Base-by-base conservation (phyloP, 2,329 filamentous ascomycete genomes). In the Epichloe coenophiala region DNA sequence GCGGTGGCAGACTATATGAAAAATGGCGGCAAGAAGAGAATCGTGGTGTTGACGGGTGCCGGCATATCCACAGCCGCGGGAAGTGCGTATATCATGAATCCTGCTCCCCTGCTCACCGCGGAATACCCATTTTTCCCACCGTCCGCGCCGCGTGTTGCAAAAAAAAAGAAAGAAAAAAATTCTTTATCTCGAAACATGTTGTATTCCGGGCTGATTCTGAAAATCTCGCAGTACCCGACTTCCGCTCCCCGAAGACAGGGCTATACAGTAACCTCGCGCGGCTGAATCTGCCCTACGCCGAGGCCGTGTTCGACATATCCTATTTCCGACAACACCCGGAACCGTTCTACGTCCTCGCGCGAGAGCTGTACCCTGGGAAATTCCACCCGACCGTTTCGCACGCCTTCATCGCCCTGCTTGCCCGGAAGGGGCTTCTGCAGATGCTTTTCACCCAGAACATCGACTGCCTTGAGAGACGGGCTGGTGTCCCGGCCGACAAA, bases 361-460 rank as follows among this genome's bases (percentile, higher is more conserved):
- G 85, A 59, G 93, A 97, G 68, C 76, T 98, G 4, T 95, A 95
- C 61, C 93, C 93, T 0, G 91, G 90, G 17, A 85, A 84, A 60
- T 96, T 86, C 70, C 76, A 83, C 50, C 93, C 93, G 0, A 98
- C 93, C 1, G 74, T 97, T 50, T 86, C 89, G 2, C 93, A 98
- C 68, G 84, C 80, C 37, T 98, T 98, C 67, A 83, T 98, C 60
- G 76, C 81, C 13, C 73, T 98, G 23, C 80, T 97, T 15, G 78
- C 90, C 51, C 73, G 82, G 53, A 95, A 93, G 68, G 81, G 80
- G 4, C 71, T 91, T 40, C 71, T 98, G 23, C 71, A 84, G 57
- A 93, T 89, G 72, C 78, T 93, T 49, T 98, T 97, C 66, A 96
- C 93, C 0, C 93, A 98, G 63, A 98, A 98, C 62, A 97, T 98